Base-by-base conservation (phyloP, 805 yeast genomes). In the Lachancea waltii region DNA sequence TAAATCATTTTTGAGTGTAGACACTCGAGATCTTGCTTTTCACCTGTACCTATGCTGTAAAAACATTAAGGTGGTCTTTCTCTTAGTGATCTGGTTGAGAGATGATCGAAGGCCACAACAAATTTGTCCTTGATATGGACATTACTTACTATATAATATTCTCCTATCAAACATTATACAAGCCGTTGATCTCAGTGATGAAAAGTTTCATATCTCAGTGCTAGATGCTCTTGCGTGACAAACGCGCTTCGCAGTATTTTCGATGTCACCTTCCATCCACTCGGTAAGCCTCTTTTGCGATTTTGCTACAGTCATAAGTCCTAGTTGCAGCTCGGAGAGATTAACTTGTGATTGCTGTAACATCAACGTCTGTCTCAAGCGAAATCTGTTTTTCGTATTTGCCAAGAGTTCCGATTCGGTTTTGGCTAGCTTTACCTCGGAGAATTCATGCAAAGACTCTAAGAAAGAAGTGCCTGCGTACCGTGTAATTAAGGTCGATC, bases 191-290 rank as follows among this genome's bases (percentile, higher is more conserved):
- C n/a, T n/a, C n/a, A n/a, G n/a, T n/a, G n/a, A n/a, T n/a, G n/a
- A n/a, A n/a, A n/a, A n/a, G 20, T 11, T 13, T 20, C 34, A 4
- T 20, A 11, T 17, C 3, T 11, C 9, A 11, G 24, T n/a, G 7
- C 15, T 7, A 7, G 16, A 19, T 16, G 17, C 10, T 31, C 34
- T 20, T 7, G 25, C 4, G 13, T 3, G 36, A 33, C 57, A 48
- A 2, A 64, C 41, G 47, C 77, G 61, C 51, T 81, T 81, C 23
- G 67, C 52, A n/a, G 67, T 56, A 30, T 60, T 58, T 0, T 54
- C 62, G 4, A 70, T 45, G 49, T 81, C 85, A 11, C 63, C 72
- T 30, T 61, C 64, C 3, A 77, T 64, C 89, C 90, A 83, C 2
- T 77, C 79, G 20, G 64, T 49, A 1, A 77, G 52, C 57, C 89